phyloP scores from a whole-genome alignment of 2,329 filamentous ascomycete genomes.

The Pseudopithomyces chartarum region DNA sequence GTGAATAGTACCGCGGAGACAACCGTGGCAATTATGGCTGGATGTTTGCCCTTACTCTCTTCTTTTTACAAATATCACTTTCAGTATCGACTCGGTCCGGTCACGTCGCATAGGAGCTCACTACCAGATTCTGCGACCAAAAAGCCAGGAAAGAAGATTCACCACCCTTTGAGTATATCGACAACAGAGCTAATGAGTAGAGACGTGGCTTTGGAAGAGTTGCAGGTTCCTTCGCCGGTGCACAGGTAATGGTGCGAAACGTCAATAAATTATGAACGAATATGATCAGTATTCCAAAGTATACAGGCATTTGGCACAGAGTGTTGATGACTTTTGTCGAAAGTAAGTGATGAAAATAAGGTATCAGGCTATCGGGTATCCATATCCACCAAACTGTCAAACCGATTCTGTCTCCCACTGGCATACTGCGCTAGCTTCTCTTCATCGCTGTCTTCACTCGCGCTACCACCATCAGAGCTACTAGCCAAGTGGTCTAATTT shows the following conservation, averaged over 20 bases:
- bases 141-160: not conserved
- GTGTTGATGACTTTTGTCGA: no score
- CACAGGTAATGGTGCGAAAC: no score
- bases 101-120: not conserved
- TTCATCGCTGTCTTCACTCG: not conserved
- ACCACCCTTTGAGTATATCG: conserved; percentile 8
- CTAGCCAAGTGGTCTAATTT: conserved; percentile 2
- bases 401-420: not conserved
- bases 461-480: no score
- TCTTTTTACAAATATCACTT: conserved; percentile 8
- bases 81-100: not conserved
- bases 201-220: conserved; percentile 1
- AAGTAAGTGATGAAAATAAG: not conserved
- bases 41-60: conserved; percentile 5
- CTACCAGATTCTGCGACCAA: not conserved
- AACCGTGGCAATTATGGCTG: conserved; percentile 8
- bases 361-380: not conserved
- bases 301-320: no score
- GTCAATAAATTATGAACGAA: no score
- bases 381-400: conserved; percentile 6
- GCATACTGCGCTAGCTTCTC: conserved; percentile 2
- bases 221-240: not conserved
- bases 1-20: conserved; percentile 1
- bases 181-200: conserved; percentile 2
- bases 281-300: no score